Conservation (phyloP, 768 basidiomycete species). For the Amyloporia xantha region DNA sequence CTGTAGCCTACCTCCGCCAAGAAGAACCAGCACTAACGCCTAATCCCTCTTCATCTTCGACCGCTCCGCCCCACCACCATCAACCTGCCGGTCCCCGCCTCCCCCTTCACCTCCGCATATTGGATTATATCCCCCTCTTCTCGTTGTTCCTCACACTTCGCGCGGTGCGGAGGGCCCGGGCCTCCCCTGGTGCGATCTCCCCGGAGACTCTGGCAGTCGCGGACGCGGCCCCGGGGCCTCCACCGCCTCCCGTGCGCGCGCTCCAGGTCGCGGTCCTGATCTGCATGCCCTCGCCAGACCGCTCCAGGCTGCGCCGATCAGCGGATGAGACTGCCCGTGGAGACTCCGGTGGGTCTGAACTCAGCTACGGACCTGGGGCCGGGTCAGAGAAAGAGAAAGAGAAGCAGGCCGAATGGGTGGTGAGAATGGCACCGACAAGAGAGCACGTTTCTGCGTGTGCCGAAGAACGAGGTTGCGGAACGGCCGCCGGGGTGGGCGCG, state of each 20-base stretch:
- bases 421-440: no score
- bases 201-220: background rate
- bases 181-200: background rate
- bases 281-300: conserved; percentile 18
- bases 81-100: background rate
- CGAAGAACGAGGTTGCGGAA: background rate
- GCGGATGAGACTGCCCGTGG: no score
- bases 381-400: no score
- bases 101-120: background rate
- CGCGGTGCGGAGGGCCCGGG: background rate
- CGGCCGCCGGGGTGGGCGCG: conserved; percentile 1
- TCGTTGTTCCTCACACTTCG: background rate
- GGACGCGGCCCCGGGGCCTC: background rate
- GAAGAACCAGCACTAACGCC: background rate
- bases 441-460: no score
- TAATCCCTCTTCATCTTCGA: background rate
- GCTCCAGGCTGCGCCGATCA: background rate
- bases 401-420: no score
- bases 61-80: background rate
- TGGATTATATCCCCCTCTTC: background rate
- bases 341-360: no score
- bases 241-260: conserved; percentile 6
- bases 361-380: no score
- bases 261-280: conserved; percentile 20
- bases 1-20: conserved; percentile 9